Evolutionary conservation across 2,329 filamentous ascomycete genomes (phyloP).

Genomic region (Aspergillus piperis): DNA sequence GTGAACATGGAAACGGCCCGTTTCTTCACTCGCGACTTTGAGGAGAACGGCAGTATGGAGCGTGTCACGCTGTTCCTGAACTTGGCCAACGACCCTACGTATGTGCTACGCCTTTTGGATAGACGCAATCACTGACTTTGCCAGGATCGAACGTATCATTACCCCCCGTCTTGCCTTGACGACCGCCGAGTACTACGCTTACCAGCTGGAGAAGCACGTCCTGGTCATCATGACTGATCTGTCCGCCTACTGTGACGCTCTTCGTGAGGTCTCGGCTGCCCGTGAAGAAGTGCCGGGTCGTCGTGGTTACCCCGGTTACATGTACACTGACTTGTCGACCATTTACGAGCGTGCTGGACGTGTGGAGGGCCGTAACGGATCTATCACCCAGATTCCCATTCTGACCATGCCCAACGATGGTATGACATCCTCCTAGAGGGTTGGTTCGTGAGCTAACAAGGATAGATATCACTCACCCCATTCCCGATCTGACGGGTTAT

Average conservation of each 20-base stretch:
- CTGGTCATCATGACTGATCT: slow-evolving; percentile 97
- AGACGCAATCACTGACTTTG: slow-evolving; percentile 13
- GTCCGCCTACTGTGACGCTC: slow-evolving; percentile 96
- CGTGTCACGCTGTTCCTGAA: slow-evolving; percentile 97
- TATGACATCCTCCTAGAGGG: slow-evolving; percentile 34
- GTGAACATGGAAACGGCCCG: slow-evolving; percentile 98
- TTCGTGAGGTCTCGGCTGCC: slow-evolving; percentile 96
- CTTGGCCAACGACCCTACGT: slow-evolving; percentile 98
- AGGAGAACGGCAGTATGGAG: slow-evolving; percentile 98
- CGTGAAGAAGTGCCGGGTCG: slow-evolving; percentile 98
- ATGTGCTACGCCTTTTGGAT: slow-evolving; percentile 42
- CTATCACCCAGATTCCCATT: slow-evolving; percentile 98
- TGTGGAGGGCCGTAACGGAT: slow-evolving; percentile 94
- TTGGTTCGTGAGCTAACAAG: not conserved
- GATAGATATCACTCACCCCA: slow-evolving; percentile 91
- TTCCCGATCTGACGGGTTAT: slow-evolving; percentile 97
- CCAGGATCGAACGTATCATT: slow-evolving; percentile 97
- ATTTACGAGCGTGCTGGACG: slow-evolving; percentile 99
- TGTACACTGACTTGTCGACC: slow-evolving; percentile 99
- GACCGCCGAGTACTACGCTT: slow-evolving; percentile 99
- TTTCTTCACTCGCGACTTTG: slow-evolving; percentile 98
- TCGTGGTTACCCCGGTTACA: slow-evolving; percentile 99
- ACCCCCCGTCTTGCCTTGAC: slow-evolving; percentile 97
- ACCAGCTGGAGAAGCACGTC: slow-evolving; percentile 99
- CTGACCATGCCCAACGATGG: slow-evolving; percentile 99